phyloP scores from a whole-genome alignment of 108 stramenopile genomes.

The Thalassiosira profunda region DNA sequence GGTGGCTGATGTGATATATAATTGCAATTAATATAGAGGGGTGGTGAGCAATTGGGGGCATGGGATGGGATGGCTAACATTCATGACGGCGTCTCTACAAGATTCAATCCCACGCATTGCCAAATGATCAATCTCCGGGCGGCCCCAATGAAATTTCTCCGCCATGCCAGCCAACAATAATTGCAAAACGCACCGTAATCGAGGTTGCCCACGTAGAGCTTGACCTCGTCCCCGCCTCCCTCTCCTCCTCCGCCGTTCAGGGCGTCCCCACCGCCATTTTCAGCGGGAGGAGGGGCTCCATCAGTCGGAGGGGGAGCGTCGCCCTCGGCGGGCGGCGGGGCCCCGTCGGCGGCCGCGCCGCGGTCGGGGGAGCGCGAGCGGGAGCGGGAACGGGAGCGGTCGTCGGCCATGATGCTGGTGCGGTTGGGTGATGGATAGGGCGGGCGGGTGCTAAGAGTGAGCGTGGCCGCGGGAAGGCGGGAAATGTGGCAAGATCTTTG shows the following conservation, averaged over 20 bases:
- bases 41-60: not conserved
- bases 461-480: too few species aligned
- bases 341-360: slow-evolving; percentile 25
- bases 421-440: too few species aligned
- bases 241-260: slow-evolving; percentile 22
- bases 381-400: slow-evolving; percentile 54
- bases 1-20: slow-evolving; percentile 33
- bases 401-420: slow-evolving; percentile 47
- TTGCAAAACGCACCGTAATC: slow-evolving; percentile 62
- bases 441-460: too few species aligned
- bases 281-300: slow-evolving; percentile 27
- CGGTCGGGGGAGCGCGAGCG: slow-evolving; percentile 76
- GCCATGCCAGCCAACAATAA: not conserved
- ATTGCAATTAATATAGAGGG: not conserved
- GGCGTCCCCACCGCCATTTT: slow-evolving; percentile 19
- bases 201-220: slow-evolving; percentile 93
- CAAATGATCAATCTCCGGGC: not conserved
- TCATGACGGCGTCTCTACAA: not conserved
- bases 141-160: not conserved
- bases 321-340: slow-evolving; percentile 7
- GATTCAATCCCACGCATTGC: not conserved
- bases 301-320: slow-evolving; percentile 2
- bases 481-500: too few species aligned
- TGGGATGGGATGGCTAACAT: not conserved
- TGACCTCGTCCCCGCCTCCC: slow-evolving; percentile 43